Percentiles rank a stretch among this genome's conserved stretches.
These are phyloP conservation scores for Conoideocrella luteorostrata DNA, from an alignment of 2,329 filamentous ascomycete genomes.

Conservation along the genomic window DNA sequence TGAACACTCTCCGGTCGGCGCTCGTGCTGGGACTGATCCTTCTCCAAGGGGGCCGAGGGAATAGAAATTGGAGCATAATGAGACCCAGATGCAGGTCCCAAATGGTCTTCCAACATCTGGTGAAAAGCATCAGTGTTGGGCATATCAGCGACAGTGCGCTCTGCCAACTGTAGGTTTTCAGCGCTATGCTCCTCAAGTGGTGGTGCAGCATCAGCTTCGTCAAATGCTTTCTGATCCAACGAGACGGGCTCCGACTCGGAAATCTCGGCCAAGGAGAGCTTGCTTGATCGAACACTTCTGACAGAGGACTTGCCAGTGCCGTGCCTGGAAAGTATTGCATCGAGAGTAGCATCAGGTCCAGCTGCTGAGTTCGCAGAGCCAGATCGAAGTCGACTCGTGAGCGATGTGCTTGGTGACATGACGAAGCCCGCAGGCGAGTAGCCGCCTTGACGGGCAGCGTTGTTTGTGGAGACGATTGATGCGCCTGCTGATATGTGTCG, in stretches of 20 bases:
- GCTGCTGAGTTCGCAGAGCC: conserved; percentile 43
- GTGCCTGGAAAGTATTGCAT: conserved; percentile 38
- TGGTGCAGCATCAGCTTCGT: conserved; percentile 42
- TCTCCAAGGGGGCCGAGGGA: neutral
- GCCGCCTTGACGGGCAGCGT: conserved; percentile 58
- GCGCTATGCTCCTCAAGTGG: conserved; percentile 33
- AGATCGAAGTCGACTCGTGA: conserved; percentile 51
- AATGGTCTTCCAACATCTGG: conserved; percentile 24
- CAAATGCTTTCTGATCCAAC: conserved; percentile 45
- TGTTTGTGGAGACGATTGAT: conserved; percentile 67
- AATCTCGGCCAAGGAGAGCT: conserved; percentile 49
- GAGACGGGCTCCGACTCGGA: conserved; percentile 49
- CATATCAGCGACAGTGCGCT: conserved; percentile 26
- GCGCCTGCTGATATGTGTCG: conserved; percentile 42
- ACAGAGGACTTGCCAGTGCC: conserved; percentile 50
- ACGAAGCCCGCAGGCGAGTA: conserved; percentile 64
- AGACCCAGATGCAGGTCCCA: conserved; percentile 5
- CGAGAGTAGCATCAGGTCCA: conserved; percentile 34
- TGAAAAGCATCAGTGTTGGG: conserved; percentile 27
- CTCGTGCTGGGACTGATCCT: conserved; percentile 8
- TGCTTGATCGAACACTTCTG: conserved; percentile 43
- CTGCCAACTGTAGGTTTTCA: conserved; percentile 14
- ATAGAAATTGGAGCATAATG: neutral
- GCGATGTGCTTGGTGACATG: conserved; percentile 59
- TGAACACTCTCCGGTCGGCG: conserved; percentile 38